Evolutionary conservation across 371 early-diverging fungal genomes (phyloP).

Genomic region (Actinomucor elegans): DNA sequence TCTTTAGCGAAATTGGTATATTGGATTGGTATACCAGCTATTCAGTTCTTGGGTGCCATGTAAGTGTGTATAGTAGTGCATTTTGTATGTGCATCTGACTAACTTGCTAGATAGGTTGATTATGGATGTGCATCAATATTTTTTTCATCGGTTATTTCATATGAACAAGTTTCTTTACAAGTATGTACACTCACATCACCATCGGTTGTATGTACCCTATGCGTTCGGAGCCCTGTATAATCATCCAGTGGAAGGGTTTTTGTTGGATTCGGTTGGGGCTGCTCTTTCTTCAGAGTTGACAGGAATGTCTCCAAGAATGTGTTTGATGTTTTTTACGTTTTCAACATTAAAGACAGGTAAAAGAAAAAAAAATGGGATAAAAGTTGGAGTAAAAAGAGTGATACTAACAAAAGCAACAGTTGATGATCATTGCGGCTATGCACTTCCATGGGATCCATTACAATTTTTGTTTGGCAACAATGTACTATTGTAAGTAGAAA

Average conservation of each 20-base stretch:
- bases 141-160: slow-evolving; percentile 77
- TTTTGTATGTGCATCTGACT: neutral
- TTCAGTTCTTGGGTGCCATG: slow-evolving; percentile 37
- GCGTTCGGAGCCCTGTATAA: slow-evolving; percentile 84
- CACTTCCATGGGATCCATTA: slow-evolving; percentile 78
- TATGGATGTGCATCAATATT: slow-evolving; percentile 72
- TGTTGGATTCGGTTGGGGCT: slow-evolving; percentile 75
- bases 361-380: neutral
- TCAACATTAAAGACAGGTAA: slow-evolving; percentile 75
- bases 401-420: slow-evolving; percentile 26
- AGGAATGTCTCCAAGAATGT: slow-evolving; percentile 69
- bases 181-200: slow-evolving; percentile 76
- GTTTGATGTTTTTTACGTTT: slow-evolving; percentile 69
- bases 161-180: slow-evolving; percentile 69
- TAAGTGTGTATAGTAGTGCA: slow-evolving; percentile 12
- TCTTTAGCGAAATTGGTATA: slow-evolving; percentile 52
- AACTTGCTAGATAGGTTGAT: slow-evolving; percentile 42
- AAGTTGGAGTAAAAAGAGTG: no score
- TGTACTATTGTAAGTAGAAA: slow-evolving; percentile 61
- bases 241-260: slow-evolving; percentile 77
- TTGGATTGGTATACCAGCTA: slow-evolving; percentile 23
- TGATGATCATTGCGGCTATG: slow-evolving; percentile 83
- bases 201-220: slow-evolving; percentile 74
- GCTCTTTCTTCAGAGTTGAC: slow-evolving; percentile 63
- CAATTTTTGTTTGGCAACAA: slow-evolving; percentile 69